Base-by-base conservation (phyloP, 2,329 filamentous ascomycete species). In the Aspergillus sp. region DNA sequence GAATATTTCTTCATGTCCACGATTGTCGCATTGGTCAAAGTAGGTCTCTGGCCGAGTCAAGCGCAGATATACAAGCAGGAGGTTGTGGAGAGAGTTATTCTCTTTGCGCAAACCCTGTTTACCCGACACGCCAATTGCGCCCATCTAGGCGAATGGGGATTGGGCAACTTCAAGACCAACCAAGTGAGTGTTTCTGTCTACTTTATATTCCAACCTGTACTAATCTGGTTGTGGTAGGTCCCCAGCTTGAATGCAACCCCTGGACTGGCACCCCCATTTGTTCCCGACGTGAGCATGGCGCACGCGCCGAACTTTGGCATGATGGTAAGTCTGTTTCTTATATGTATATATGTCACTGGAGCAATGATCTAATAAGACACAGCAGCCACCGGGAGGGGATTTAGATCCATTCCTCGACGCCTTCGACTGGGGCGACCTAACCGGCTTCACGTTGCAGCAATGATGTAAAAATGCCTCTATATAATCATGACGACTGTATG, bases 1-100 rank as follows among this genome's bases (percentile, higher is more conserved):
- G 74, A 77, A 41, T 77, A 76, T 60, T 77, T 76, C 58, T 76
- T 77, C 60, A 67, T 76, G 57, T 76, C 73, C 1, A 76, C 74
- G 1, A 71, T 77, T 28, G 59, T 73, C 7, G 70, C 73, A 6
- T 53, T 77, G 4, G 74, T 74, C 32, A 76, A 76, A 56, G 59
- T 70, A 21, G 73, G 68, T 51, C 56, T 76, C 9, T 76, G 72
- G 72, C 74, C 74, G 0, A 58, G 61, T 0, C 74, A 77, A 54
- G 71, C 70, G 15, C 65, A 64, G 4, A 61, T 72, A 19, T 73
- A 71, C 51, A 77, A 76, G 51, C 72, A 76, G 52, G 69, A 75
- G 32, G 73, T 73, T 0, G 69, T 76, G 10, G 72, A 78, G 38
- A 72, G 74, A 1, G 70, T 79, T 19, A 67, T 74, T 1, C 65